Percentiles rank a stretch among this genome's conserved stretches.
Conservation (phyloP, 257 asterid species). For the Penstemon davidsonii region DNA sequence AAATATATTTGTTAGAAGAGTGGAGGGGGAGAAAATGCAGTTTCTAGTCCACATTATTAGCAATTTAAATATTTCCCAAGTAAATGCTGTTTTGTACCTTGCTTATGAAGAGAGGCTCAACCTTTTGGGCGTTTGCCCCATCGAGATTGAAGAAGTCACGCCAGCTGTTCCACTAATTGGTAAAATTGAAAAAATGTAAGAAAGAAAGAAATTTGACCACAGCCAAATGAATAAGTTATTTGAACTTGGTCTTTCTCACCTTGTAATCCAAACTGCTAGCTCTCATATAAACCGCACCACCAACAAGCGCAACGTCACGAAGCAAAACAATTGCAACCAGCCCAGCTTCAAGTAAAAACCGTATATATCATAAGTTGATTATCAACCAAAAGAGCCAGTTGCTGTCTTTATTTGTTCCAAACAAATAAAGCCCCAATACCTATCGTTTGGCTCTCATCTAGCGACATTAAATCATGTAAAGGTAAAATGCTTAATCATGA, state of each 20-base stretch:
- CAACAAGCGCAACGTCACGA: slow-evolving; percentile 82
- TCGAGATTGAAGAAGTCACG: slow-evolving; percentile 78
- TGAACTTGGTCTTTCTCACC: slow-evolving; percentile 43
- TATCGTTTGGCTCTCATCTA: neutral
- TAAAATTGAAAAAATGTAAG: slow-evolving; percentile 28
- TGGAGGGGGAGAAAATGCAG: neutral
- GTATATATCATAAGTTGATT: neutral
- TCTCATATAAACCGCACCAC: slow-evolving; percentile 84
- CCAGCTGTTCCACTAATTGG: slow-evolving; percentile 66
- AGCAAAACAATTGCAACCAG: slow-evolving; percentile 75
- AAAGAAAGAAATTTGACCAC: slow-evolving; percentile 16
- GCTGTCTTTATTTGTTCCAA: neutral
- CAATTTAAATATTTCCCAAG: slow-evolving; percentile 8
- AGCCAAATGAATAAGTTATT: neutral
- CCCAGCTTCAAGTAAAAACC: slow-evolving; percentile 59
- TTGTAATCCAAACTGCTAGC: slow-evolving; percentile 70
- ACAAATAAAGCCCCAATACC: neutral
- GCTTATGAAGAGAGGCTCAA: slow-evolving; percentile 85
- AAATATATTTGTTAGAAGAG: neutral
- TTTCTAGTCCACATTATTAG: slow-evolving; percentile 3
- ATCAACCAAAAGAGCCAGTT: neutral
- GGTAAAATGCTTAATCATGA: neutral
- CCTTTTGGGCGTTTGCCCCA: slow-evolving; percentile 65
- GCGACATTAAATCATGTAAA: neutral
- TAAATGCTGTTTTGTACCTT: slow-evolving; percentile 52